These are phyloP conservation scores for Eutrema yunnanense DNA, from an alignment of 345 rosid genomes.

Conservation along the genomic window DNA sequence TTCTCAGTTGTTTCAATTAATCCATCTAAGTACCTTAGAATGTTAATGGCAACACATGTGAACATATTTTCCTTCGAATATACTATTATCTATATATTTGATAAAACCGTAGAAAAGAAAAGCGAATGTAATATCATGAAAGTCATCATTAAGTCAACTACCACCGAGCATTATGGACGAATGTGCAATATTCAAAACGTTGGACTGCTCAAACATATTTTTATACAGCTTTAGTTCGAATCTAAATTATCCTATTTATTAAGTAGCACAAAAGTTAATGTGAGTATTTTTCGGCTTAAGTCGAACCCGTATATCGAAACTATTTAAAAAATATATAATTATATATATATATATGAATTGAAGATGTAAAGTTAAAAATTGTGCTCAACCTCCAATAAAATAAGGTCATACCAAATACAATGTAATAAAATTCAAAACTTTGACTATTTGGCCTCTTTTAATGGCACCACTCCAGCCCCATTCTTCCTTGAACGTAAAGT, in stretches of 20 bases:
- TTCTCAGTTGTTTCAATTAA: neutral
- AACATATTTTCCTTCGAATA: neutral
- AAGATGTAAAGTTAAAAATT: neutral
- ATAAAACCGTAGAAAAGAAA: neutral
- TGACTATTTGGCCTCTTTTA: slow-evolving; percentile 40
- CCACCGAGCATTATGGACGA: slow-evolving; percentile 31
- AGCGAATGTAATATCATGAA: neutral
- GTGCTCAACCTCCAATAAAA: slow-evolving; percentile 20
- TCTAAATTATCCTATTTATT: neutral
- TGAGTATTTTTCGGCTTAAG: neutral
- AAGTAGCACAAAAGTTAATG: neutral
- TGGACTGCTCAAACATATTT: slow-evolving; percentile 12
- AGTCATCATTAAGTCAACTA: slow-evolving; percentile 27
- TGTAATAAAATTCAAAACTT: slow-evolving; percentile 30
- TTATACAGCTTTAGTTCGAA: neutral
- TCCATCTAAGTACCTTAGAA: neutral
- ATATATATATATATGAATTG: neutral
- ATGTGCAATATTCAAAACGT: slow-evolving; percentile 22
- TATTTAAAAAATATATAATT: neutral
- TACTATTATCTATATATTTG: neutral
- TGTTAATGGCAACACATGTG: neutral
- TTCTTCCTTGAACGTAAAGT: slow-evolving; percentile 68
- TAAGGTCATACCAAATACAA: slow-evolving; percentile 28
- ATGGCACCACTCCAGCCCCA: slow-evolving; percentile 26
- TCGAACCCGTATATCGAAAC: neutral